Percentiles rank a stretch among this genome's conserved stretches.
Evolutionary conservation across 1,284 basidiomycete genomes (phyloP).

Genomic region (Kwoniella shivajii): DNA sequence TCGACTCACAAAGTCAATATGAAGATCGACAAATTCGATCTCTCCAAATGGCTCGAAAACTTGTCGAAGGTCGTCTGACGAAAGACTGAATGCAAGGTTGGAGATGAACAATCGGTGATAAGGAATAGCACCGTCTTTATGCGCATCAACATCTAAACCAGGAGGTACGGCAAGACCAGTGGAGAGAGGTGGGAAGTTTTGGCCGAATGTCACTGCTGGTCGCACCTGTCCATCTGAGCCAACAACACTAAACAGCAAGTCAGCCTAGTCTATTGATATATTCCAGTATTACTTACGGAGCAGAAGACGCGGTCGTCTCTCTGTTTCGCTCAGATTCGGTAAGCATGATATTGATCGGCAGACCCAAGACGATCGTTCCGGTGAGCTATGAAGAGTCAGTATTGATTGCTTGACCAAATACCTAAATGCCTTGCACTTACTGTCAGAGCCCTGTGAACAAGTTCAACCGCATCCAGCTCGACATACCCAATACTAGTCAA

Average conservation of each 20-base stretch:
- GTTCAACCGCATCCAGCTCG: slow-evolving; percentile 85
- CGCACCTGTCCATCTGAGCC: neutral
- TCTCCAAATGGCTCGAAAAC: slow-evolving; percentile 98
- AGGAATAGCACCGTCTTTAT: slow-evolving; percentile 55
- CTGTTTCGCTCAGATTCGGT: slow-evolving; percentile 95
- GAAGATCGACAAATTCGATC: slow-evolving; percentile 96
- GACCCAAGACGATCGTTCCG: slow-evolving; percentile 95
- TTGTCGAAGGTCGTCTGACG: slow-evolving; percentile 93
- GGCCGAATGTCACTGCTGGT: slow-evolving; percentile 21
- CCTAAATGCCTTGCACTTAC: slow-evolving; percentile 55
- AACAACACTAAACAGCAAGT: neutral
- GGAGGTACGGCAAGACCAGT: slow-evolving; percentile 38
- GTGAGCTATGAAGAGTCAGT: slow-evolving; percentile 47
- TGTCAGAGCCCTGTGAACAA: slow-evolving; percentile 85
- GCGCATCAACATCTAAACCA: slow-evolving; percentile 49
- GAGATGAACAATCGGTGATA: slow-evolving; percentile 87
- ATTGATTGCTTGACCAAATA: neutral
- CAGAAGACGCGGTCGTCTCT: slow-evolving; percentile 52
- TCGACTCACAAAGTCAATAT: slow-evolving; percentile 67
- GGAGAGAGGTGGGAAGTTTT: slow-evolving; percentile 43
- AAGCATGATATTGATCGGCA: slow-evolving; percentile 93
- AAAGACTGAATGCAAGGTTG: slow-evolving; percentile 93
- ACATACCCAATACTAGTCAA: slow-evolving; percentile 83
- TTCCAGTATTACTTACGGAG: slow-evolving; percentile 10
- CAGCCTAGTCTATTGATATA: neutral